A percentile compares a stretch with the other conserved stretches of the same genome.
These are phyloP conservation scores for Erythrophleum fordii DNA, from an alignment of 306 rosid genomes.

Conservation along the genomic window DNA sequence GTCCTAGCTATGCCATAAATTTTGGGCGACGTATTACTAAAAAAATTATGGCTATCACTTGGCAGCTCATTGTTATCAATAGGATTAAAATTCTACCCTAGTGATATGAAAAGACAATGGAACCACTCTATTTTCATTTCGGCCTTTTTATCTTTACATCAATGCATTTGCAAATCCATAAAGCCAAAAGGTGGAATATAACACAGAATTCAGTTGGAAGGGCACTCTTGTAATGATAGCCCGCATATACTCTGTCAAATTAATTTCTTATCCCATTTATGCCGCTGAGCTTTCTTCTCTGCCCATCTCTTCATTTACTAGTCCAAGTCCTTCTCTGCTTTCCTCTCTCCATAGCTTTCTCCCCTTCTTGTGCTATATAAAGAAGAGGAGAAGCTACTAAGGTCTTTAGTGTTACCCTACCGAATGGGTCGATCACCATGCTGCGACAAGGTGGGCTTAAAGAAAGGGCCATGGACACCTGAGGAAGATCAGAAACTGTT, in stretches of 20 bases:
- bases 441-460: constrained; percentile 96
- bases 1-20: constrained; percentile 55
- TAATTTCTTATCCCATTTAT: constrained; percentile 64
- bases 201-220: constrained; percentile 33
- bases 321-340: constrained; percentile 37
- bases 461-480: constrained; percentile 99
- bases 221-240: constrained; percentile 56
- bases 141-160: neutral
- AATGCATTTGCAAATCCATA: neutral
- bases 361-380: constrained; percentile 43
- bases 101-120: constrained; percentile 40
- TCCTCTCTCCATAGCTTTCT: constrained; percentile 30
- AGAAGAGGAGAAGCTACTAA: constrained; percentile 41
- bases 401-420: constrained; percentile 38
- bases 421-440: constrained; percentile 98
- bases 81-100: constrained; percentile 36
- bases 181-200: constrained; percentile 18
- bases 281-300: constrained; percentile 74
- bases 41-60: constrained; percentile 48
- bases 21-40: constrained; percentile 47
- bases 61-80: constrained; percentile 36
- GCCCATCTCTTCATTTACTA: constrained; percentile 67
- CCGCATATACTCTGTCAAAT: constrained; percentile 44
- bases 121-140: constrained; percentile 19
- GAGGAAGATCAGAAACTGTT: constrained; percentile 99